These are phyloP conservation scores for Elsinoe ampelina DNA, from an alignment of 2,329 filamentous ascomycete genomes.

Conservation along the genomic window DNA sequence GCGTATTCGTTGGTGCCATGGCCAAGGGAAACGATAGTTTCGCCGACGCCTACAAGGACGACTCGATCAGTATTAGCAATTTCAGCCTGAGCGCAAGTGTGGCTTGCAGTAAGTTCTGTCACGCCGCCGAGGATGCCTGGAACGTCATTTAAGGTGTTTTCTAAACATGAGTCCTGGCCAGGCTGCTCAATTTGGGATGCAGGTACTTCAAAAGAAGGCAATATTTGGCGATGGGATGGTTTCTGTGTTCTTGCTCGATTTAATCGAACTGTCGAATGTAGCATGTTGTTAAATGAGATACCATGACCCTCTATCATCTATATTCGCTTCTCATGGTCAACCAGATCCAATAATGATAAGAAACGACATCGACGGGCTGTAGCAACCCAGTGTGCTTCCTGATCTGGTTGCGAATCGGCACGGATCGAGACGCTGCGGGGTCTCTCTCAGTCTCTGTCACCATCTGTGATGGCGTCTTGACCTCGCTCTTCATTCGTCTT, in stretches of 20 bases:
- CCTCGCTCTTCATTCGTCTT: not conserved
- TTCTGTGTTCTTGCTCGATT: not conserved
- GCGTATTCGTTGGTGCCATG: constrained; percentile 97
- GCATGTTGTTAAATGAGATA: not conserved
- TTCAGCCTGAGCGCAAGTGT: constrained; percentile 96
- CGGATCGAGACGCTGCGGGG: constrained; percentile 11
- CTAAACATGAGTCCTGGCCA: not conserved
- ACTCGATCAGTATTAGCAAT: constrained; percentile 97
- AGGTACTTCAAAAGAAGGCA: not conserved
- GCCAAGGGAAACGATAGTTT: constrained; percentile 95
- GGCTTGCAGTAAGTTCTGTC: constrained; percentile 98
- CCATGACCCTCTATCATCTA: not conserved
- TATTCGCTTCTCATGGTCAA: not conserved
- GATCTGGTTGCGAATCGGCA: not conserved
- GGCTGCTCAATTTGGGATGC: not conserved
- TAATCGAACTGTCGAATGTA: not conserved
- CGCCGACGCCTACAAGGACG: constrained; percentile 86
- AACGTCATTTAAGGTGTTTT: constrained; percentile 61
- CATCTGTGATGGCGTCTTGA: not conserved
- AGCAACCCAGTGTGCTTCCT: not conserved
- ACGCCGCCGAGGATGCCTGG: constrained; percentile 95
- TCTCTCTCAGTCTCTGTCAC: not conserved
- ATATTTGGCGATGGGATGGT: not conserved
- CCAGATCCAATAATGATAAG: not conserved
- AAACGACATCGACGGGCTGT: not conserved